Base-by-base conservation (phyloP, 768 basidiomycete genomes). In the Collybiopsis confluens region DNA sequence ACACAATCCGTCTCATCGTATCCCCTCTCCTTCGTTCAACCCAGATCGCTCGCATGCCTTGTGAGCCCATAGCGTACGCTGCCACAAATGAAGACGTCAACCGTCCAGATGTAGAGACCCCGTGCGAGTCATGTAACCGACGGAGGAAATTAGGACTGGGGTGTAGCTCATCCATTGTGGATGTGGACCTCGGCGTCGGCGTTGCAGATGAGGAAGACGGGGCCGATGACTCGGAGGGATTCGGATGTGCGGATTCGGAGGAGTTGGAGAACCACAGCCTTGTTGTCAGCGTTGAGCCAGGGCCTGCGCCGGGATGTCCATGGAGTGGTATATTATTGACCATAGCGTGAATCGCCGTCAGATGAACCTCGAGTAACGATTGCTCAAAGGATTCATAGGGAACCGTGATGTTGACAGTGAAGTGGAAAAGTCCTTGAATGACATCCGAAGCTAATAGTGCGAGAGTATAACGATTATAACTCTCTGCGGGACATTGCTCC, bases 1-100 rank as follows among this genome's bases (percentile, higher is more conserved):
- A 74, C 28, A 77, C 68, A 1, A 82, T 69, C 37, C 77, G 71
- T 30, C 78, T 61, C n/a, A 64, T 48, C 15, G 72, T 73, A 46
- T 68, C 75, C 13, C 70, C 67, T 27, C 74, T 64, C 59, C 68
- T 69, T 16, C 81, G 71, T 63, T 82, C 79, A 4, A 83, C 65
- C 82, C 83, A 85, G 4, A 81, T 65, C 3, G 79, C 82, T 2
- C 82, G 72, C 47, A 69, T 74, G 0, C 76, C 80, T 55, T 77
- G 72, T 0, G 71, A 64, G 5, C 82, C 81, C 2, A 83, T 59
- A 1, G 67, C 64, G 57, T 74, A 74, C 1, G 82, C 60, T 41
- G 76, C 79, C 28, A 83, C 69, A 55, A 82, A 83, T 58, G 58
- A 42, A 59, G 59, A 36, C 45, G 54, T 16, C 50, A 33, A 33